Evolutionary conservation across 805 yeast species (phyloP), one percentile per base, ranked within the genome.

Genomic region (Millerozyma miso): DNA sequence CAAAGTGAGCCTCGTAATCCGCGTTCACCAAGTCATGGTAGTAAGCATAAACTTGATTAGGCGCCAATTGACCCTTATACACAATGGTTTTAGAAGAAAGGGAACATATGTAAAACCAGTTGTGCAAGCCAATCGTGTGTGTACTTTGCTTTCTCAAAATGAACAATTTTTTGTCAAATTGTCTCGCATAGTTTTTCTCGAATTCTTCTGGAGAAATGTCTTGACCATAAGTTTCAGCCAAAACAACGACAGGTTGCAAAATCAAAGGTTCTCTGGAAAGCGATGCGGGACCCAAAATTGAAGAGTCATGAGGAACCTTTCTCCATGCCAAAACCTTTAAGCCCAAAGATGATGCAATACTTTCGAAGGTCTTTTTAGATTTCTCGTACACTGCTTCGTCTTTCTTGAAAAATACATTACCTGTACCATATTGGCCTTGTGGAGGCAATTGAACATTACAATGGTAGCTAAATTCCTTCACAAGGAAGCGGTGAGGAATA

Each of bases 101-200:
- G 4, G 98, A 91, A 69, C 97, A 90, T 53, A 90, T 88, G 74
- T 91, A 91, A 69, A 91, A 91, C 97, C 98, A 91, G 66, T 91
- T 90, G 71, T 90, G 95, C 52, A 90, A 73, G 16, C 97, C 97
- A 57, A 91, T 90, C 41, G 90, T 78, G 63, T 85, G 95, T 12
- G 96, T 81, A 5, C 96, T 77, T 65, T 85, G 93, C 65, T 91
- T 91, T 66, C 98, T 79, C 52, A 91, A 72, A 38, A 91, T 80
- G 69, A 82, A 91, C 50, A 93, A 74, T 64, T 84, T 86, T 51
- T 85, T 86, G 63, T 86, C 95, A 61, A 91, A 89, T 43, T 71
- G 74, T 59, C 78, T 78, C 50, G 77, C 83, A 62, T 77, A 77
- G 43, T 69, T 68, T 3, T 65, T 38, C 44, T 74, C 81, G 57